phyloP scores from a whole-genome alignment of 495 filamentous ascomycete species.

The Physcia stellaris region DNA sequence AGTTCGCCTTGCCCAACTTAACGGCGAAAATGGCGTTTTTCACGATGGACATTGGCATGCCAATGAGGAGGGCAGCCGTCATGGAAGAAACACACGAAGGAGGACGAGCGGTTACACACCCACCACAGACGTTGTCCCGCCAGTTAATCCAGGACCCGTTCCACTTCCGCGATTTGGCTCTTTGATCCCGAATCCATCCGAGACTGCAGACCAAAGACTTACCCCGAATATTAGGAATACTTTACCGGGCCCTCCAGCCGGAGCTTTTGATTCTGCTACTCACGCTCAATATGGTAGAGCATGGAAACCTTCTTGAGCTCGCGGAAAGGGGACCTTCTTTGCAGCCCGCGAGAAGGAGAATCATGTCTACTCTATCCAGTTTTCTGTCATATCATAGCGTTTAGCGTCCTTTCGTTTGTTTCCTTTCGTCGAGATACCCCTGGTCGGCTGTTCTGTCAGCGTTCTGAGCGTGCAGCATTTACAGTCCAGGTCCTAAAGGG shows the following conservation, averaged over 20 bases:
- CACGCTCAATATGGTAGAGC: conserved; percentile 1
- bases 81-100: conserved; percentile 14
- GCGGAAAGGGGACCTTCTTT: too few species aligned
- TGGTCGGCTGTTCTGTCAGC: too few species aligned
- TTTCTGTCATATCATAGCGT: too few species aligned
- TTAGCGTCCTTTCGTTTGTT: too few species aligned
- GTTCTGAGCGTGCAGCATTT: too few species aligned
- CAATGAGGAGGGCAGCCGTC: conserved; percentile 4
- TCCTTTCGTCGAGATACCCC: too few species aligned
- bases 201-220: neutral
- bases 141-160: neutral
- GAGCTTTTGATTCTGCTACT: conserved; percentile 10
- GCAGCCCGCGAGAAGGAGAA: too few species aligned
- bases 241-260: neutral
- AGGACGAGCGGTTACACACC: conserved; percentile 15
- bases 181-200: neutral
- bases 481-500: too few species aligned
- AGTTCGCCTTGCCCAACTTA: conserved; percentile 4
- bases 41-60: conserved; percentile 1
- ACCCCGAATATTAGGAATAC: neutral
- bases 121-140: conserved; percentile 1
- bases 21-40: neutral
- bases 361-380: too few species aligned
- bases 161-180: neutral
- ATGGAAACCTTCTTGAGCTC: too few species aligned